Evolutionary conservation across 129 eudicot species (phyloP).

Genomic region (Flaveria bidentis): DNA sequence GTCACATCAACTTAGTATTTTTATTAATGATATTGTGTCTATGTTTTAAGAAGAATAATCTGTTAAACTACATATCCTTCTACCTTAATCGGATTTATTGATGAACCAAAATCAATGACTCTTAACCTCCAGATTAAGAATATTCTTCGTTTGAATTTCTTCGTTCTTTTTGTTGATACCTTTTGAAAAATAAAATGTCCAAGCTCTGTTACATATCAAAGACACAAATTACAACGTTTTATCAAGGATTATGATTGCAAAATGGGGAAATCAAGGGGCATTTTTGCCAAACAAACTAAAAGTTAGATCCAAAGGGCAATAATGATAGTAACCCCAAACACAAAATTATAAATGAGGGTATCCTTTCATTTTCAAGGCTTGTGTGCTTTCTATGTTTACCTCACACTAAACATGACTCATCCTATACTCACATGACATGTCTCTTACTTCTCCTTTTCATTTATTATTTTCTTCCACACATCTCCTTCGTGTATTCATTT

Average conservation of each 20-base stretch:
- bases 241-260: not conserved
- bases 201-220: not conserved
- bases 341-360: conserved; percentile 12
- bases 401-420: conserved; percentile 34
- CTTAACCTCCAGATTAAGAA: not conserved
- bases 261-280: not conserved
- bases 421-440: conserved; percentile 42
- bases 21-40: too few species aligned
- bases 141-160: not conserved
- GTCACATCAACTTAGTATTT: too few species aligned
- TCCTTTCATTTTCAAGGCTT: conserved; percentile 40
- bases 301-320: conserved; percentile 20
- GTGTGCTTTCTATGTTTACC: conserved; percentile 27
- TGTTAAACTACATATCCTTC: too few species aligned
- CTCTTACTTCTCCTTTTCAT: conserved; percentile 24
- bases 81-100: not conserved
- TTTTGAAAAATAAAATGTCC: not conserved
- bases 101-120: not conserved
- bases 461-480: conserved; percentile 22
- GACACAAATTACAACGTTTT: not conserved
- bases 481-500: conserved; percentile 19
- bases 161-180: not conserved
- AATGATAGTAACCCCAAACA: conserved; percentile 18
- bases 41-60: too few species aligned
- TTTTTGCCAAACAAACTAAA: not conserved